Evolutionary conservation across 768 basidiomycete genomes (phyloP).

Genomic region (Mycena epipterygia): DNA sequence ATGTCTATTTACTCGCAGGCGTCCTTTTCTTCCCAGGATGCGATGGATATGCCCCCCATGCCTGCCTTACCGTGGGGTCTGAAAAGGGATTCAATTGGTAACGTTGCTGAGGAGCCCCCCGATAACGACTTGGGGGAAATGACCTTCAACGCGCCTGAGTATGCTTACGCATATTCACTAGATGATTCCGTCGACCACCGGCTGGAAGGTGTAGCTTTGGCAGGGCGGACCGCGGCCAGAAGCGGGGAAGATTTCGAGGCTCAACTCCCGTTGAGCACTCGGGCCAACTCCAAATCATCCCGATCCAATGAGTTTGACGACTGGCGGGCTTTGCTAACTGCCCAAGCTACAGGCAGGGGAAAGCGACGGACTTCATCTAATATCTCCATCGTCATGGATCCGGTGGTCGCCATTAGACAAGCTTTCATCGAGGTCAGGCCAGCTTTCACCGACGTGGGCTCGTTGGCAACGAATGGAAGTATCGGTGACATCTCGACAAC

Average conservation of each 20-base stretch:
- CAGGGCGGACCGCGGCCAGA: slow-evolving; percentile 1
- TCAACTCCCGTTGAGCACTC: neutral
- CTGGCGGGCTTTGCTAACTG: slow-evolving; percentile 21
- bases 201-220: slow-evolving; percentile 6
- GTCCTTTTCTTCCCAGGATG: slow-evolving; percentile 25
- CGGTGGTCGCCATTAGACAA: neutral
- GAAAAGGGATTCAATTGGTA: neutral
- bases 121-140: slow-evolving; percentile 17
- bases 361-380: slow-evolving; percentile 31
- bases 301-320: neutral
- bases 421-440: no score
- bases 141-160: slow-evolving; percentile 18
- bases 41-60: slow-evolving; percentile 18
- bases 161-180: slow-evolving; percentile 22
- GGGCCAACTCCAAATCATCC: no score
- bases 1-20: slow-evolving; percentile 35
- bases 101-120: slow-evolving; percentile 4
- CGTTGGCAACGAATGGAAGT: slow-evolving; percentile 5
- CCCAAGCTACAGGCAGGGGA: neutral
- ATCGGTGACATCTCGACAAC: slow-evolving; percentile 8
- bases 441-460: neutral
- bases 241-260: slow-evolving; percentile 21
- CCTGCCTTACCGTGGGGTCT: slow-evolving; percentile 10
- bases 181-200: slow-evolving; percentile 20
- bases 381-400: slow-evolving; percentile 24